Evolutionary conservation across 257 asterid species (phyloP).

Genomic region (Salvia hispanica): DNA sequence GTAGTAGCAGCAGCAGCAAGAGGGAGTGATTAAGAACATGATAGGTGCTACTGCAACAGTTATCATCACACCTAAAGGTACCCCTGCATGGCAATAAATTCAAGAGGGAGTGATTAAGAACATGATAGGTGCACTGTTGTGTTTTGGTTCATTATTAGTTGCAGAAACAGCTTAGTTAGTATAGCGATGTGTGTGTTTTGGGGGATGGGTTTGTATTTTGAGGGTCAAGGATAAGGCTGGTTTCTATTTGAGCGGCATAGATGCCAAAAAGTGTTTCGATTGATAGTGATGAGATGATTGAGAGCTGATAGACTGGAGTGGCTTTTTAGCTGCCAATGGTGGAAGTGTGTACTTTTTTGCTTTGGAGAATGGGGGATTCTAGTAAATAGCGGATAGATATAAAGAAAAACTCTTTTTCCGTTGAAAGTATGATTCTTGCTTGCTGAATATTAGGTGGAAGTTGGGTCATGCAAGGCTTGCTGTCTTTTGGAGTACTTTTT

Average conservation of each 20-base stretch:
- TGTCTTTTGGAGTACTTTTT: neutral
- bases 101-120: neutral
- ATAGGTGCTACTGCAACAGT: too few relatives aligned
- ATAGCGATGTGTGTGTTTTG: slow-evolving; percentile 4
- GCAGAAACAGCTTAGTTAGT: slow-evolving; percentile 8
- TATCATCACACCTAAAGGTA: too few relatives aligned
- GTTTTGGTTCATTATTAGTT: slow-evolving; percentile 18
- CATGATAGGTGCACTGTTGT: neutral
- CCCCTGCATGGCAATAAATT: too few relatives aligned
- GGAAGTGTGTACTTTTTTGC: neutral
- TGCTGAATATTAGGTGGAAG: neutral
- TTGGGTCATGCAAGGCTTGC: slow-evolving; percentile 14
- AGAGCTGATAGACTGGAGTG: neutral
- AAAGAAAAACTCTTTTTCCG: neutral
- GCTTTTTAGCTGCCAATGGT: slow-evolving; percentile 17
- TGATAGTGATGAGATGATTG: neutral
- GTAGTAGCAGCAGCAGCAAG: neutral
- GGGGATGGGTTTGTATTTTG: slow-evolving; percentile 22
- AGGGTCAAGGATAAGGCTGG: neutral
- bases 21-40: neutral
- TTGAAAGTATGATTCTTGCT: slow-evolving; percentile 18
- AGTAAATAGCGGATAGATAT: slow-evolving; percentile 17
- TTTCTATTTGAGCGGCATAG: slow-evolving; percentile 25
- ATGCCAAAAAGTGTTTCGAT: neutral
- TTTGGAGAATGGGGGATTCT: slow-evolving; percentile 1